Conservation (phyloP, 441 rosid genomes). For the Omphalea diandra region DNA sequence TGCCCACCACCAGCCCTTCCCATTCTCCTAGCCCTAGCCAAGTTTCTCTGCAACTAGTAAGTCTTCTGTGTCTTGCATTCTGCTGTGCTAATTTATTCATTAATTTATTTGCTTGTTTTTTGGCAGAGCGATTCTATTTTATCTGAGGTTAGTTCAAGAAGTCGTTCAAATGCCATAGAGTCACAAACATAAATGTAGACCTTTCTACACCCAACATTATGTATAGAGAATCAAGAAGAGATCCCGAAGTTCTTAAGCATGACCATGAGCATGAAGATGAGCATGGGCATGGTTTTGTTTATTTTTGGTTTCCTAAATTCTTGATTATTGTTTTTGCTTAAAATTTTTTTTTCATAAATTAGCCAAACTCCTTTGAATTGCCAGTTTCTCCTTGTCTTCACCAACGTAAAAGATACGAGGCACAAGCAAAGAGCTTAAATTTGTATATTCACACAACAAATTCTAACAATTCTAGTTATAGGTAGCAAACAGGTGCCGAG, state of each 20-base stretch:
- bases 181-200: background rate
- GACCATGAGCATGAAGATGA: too few species aligned
- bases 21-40: slow-evolving; percentile 35
- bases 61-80: slow-evolving; percentile 4
- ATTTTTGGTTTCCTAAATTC: background rate
- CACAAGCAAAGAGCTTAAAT: background rate
- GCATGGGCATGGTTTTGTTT: too few species aligned
- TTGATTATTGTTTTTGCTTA: background rate
- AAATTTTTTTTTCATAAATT: too few species aligned
- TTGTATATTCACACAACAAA: background rate
- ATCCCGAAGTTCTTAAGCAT: background rate
- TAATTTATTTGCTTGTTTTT: background rate
- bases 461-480: background rate
- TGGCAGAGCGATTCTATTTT: background rate
- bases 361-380: slow-evolving; percentile 9
- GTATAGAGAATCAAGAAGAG: background rate
- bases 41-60: slow-evolving; percentile 44
- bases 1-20: slow-evolving; percentile 29
- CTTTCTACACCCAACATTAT: background rate
- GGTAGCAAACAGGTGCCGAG: background rate
- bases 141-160: slow-evolving; percentile 9
- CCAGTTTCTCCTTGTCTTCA: too few species aligned
- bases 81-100: background rate
- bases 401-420: background rate
- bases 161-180: background rate